phyloP scores from a whole-genome alignment of 805 yeast species.

The Cephaloascus fragrans region DNA sequence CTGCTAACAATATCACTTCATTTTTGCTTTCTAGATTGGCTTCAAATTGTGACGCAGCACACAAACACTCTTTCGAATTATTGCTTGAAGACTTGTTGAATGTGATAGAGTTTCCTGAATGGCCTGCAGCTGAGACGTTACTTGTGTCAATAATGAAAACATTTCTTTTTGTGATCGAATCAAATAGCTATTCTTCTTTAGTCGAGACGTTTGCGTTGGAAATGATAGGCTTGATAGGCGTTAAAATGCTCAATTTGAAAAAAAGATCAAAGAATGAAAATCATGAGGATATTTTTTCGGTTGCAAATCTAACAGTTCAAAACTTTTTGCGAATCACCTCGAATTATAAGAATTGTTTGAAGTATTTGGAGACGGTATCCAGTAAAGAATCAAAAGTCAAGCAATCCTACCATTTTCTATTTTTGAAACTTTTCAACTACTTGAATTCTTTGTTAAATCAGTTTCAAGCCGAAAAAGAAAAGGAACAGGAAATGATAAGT shows the following conservation, averaged over 20 bases:
- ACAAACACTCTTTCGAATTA: constrained; percentile 35
- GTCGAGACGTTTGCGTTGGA: constrained; percentile 49
- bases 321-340: constrained; percentile 3
- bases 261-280: constrained; percentile 6
- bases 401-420: constrained; percentile 2
- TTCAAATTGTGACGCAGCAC: constrained; percentile 16
- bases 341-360: constrained; percentile 4
- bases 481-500: background rate
- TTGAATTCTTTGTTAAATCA: constrained; percentile 1
- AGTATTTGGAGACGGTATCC: constrained; percentile 6
- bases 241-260: constrained; percentile 30
- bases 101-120: constrained; percentile 45
- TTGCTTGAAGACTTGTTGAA: constrained; percentile 46
- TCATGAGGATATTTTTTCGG: constrained; percentile 2
- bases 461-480: background rate
- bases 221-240: constrained; percentile 51
- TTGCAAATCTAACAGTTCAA: constrained; percentile 2
- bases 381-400: background rate
- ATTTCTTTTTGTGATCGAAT: constrained; percentile 27
- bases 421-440: constrained; percentile 2
- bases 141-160: constrained; percentile 34
- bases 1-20: constrained; percentile 18
- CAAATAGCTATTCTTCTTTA: constrained; percentile 24
- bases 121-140: constrained; percentile 48
- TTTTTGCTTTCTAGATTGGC: constrained; percentile 15